Percentiles rank a stretch among this genome's conserved stretches.
phyloP scores from a whole-genome alignment of 345 rosid genomes.

The Camelina neglecta region DNA sequence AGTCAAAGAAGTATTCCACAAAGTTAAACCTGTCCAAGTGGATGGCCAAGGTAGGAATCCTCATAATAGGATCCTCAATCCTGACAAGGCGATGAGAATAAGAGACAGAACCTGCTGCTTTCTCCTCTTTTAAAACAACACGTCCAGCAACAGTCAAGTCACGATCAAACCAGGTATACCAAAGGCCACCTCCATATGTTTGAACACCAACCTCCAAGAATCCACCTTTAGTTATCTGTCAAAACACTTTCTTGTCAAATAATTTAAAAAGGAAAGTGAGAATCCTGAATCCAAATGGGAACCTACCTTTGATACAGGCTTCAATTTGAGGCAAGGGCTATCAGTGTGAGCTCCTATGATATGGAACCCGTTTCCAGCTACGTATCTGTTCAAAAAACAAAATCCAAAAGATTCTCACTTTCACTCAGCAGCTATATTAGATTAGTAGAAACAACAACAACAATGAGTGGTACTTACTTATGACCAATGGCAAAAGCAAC shows the following conservation, averaged over 20 bases:
- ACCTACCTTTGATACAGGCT: slow-evolving; percentile 99
- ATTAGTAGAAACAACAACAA: too few relatives aligned
- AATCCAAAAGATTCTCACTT: neutral
- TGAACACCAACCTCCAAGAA: slow-evolving; percentile 94
- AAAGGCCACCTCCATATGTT: slow-evolving; percentile 90
- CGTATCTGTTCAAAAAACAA: slow-evolving; percentile 56
- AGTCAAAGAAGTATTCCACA: neutral
- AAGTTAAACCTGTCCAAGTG: slow-evolving; percentile 79
- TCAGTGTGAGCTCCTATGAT: slow-evolving; percentile 94
- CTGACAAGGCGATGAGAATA: slow-evolving; percentile 78
- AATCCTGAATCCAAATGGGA: neutral
- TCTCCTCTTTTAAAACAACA: slow-evolving; percentile 68
- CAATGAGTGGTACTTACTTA: slow-evolving; percentile 42
- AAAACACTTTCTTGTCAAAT: slow-evolving; percentile 1
- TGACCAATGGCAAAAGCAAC: slow-evolving; percentile 93
- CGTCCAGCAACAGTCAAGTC: slow-evolving; percentile 96
- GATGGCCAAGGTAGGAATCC: slow-evolving; percentile 92
- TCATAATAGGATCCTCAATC: slow-evolving; percentile 86
- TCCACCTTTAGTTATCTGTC: slow-evolving; percentile 76
- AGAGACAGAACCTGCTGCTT: slow-evolving; percentile 55
- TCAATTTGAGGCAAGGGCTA: slow-evolving; percentile 92
- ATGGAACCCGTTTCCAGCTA: slow-evolving; percentile 91
- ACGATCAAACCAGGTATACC: slow-evolving; percentile 99
- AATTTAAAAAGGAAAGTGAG: too few relatives aligned
- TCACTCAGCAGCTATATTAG: too few relatives aligned